Evolutionary conservation across 352 stramenopile genomes (phyloP).

Genomic region (Vaucheria bursata): DNA sequence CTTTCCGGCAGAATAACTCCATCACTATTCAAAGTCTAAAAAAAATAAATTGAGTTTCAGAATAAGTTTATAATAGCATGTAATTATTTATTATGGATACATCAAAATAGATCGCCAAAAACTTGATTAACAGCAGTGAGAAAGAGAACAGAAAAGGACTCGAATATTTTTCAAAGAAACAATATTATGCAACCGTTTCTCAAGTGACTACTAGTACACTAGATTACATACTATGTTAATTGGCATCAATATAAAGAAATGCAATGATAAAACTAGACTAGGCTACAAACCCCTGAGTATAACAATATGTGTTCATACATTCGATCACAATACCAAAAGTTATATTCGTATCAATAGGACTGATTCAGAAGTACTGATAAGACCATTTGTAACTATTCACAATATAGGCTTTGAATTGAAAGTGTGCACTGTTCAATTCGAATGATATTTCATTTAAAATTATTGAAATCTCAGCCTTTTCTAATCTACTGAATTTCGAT

Average conservation of each 20-base stretch:
- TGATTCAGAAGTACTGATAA: too few species aligned
- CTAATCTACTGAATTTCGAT: not conserved
- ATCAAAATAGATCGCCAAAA: not conserved
- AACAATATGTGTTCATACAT: too few species aligned
- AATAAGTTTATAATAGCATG: not conserved
- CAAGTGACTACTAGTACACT: too few species aligned
- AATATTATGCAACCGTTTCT: not conserved
- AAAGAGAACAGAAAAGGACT: not conserved
- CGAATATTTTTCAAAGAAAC: not conserved
- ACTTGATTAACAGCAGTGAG: not conserved
- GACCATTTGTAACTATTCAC: too few species aligned
- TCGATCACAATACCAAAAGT: too few species aligned
- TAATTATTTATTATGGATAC: not conserved
- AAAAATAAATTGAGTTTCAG: not conserved
- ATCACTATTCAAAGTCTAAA: slow-evolving; percentile 23
- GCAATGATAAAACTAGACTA: too few species aligned
- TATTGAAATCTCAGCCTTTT: not conserved
- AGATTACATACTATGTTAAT: too few species aligned
- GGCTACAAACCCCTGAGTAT: too few species aligned
- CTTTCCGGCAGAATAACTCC: slow-evolving; percentile 36
- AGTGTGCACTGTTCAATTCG: not conserved
- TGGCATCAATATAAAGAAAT: too few species aligned
- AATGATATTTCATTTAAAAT: not conserved
- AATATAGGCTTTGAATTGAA: too few species aligned
- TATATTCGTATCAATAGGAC: too few species aligned